These are phyloP conservation scores for Phytopythium chamaehyphon DNA, from an alignment of 352 stramenopile genomes.

Conservation along the genomic window DNA sequence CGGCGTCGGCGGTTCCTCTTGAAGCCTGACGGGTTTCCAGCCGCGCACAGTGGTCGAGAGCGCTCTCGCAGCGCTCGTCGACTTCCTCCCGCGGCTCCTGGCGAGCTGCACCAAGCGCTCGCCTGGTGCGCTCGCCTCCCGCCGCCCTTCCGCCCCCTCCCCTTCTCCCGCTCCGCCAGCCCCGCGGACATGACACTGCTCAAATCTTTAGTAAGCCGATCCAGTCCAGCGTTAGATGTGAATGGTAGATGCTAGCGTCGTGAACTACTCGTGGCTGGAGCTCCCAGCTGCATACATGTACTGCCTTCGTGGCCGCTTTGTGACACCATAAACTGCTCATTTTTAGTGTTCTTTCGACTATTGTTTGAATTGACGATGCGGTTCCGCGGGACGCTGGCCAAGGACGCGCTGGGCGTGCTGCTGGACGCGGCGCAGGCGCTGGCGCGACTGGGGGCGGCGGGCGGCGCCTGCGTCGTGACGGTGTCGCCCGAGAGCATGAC, in stretches of 20 bases:
- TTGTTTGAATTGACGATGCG: constrained; percentile 63
- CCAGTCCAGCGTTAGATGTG: too few relatives aligned
- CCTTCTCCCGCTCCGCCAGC: neutral
- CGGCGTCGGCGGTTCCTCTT: too few relatives aligned
- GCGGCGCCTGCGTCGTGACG: constrained; percentile 66
- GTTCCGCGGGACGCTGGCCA: constrained; percentile 72
- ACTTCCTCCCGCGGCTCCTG: too few relatives aligned
- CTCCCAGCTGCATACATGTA: too few relatives aligned
- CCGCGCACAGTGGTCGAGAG: too few relatives aligned
- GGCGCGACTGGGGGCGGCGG: constrained; percentile 50
- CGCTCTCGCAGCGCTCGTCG: too few relatives aligned
- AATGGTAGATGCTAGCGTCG: too few relatives aligned
- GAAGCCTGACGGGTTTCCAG: too few relatives aligned
- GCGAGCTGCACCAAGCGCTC: neutral
- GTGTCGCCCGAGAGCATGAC: constrained; percentile 59
- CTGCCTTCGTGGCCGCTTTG: too few relatives aligned
- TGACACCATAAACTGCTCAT: too few relatives aligned
- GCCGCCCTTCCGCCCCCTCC: neutral
- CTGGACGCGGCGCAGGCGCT: constrained; percentile 76
- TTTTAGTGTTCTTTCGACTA: too few relatives aligned
- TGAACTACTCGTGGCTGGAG: too few relatives aligned
- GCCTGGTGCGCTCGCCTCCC: neutral
- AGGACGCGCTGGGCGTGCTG: constrained; percentile 72
- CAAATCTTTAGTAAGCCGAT: constrained; percentile 87
- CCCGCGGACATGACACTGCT: constrained; percentile 30